Base-by-base conservation (phyloP, 75 land plant species). In the Picea sitchensis region DNA sequence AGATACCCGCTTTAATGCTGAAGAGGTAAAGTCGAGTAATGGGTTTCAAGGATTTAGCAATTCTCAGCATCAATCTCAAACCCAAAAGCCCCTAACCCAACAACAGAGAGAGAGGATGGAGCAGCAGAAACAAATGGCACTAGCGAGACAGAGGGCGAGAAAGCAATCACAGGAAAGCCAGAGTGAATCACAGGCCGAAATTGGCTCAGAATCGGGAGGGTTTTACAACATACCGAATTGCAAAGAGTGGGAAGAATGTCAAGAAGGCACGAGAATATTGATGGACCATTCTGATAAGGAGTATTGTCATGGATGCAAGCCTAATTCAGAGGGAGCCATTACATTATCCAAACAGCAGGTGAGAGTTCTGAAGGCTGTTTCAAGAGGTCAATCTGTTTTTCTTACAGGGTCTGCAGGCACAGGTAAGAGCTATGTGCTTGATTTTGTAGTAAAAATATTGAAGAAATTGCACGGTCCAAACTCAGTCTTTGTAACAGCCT, bases 401-500 rank as follows among this genome's bases (percentile, higher is more conserved):
- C 77, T 93, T 3, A 93, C 96, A 14, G 96, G 96, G 31, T 90
- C 96, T 15, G 96, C 96, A 4, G 96, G 96, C 34, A 93, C 96
- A 13, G 96, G 94, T 8, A 90, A 92, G 76, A 88, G 89, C 74
- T 79, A 86, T 36, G 58, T 93, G 71, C 79, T 93, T 44, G 73
- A 82, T 69, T 64, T 86, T 59, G 82, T 85, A 0, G 82, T 93
- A 4, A 60, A 77, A 58, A 61, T 59, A 21, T 81, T 93, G 34
- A 81, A 63, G 56, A 76, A 77, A 18, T 78, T 81, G 54, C 78
- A 91, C 68, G 87, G 84, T 15, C 38, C 61, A 7, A 58, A 76
- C 8, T 15, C 54, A 13, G 94, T 93, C 51, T 93, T 81, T 84
- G 92, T 92, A 15, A 92, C 94, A 9, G 96, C 94, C 32, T 86